Evolutionary conservation across 129 eudicot species (phyloP).

Genomic region (Chrysanthemum makinoi): DNA sequence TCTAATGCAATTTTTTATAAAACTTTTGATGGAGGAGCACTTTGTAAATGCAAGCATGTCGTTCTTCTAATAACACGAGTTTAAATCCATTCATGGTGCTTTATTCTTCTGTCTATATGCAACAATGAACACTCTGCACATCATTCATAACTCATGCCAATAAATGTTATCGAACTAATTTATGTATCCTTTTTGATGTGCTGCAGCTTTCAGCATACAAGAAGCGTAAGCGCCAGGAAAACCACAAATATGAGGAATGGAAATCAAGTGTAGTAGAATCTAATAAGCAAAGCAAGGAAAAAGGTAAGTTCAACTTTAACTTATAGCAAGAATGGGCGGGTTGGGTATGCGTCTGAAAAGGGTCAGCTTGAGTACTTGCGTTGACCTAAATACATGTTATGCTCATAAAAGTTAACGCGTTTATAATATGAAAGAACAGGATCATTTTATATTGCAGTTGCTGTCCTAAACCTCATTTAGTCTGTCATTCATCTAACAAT

Average conservation of each 20-base stretch:
- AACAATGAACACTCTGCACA: background rate
- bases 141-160: slow-evolving; percentile 1
- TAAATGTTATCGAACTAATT: slow-evolving; percentile 8
- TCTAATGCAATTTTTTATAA: background rate
- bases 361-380: background rate
- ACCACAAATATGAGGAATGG: slow-evolving; percentile 71
- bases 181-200: background rate
- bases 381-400: background rate
- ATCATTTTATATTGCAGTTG: slow-evolving; percentile 24
- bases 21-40: background rate
- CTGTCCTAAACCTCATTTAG: slow-evolving; percentile 30
- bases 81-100: background rate
- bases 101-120: background rate
- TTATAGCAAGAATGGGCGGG: background rate
- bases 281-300: slow-evolving; percentile 44
- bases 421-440: background rate
- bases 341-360: too few relatives aligned
- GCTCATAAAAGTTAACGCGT: background rate
- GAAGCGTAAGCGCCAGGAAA: slow-evolving; percentile 73
- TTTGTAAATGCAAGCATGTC: background rate
- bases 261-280: slow-evolving; percentile 67
- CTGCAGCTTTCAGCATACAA: slow-evolving; percentile 70
- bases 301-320: slow-evolving; percentile 44
- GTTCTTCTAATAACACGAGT: background rate
- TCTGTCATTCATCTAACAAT: background rate